Conservation (phyloP, 148 eudicot species). For the Polygonum maritimum region DNA sequence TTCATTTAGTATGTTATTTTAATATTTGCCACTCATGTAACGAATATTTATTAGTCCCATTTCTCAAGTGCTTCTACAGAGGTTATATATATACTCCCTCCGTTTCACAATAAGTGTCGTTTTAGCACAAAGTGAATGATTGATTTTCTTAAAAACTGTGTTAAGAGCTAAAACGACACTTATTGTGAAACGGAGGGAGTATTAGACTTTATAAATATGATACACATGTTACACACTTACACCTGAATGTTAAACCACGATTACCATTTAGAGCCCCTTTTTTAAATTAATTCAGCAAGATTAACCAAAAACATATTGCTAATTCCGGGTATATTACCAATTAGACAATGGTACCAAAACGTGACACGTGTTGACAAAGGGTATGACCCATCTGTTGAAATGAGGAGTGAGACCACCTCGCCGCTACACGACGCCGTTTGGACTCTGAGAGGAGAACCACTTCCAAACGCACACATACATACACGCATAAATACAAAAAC, state of each 20-base stretch:
- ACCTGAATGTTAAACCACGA: too few relatives aligned
- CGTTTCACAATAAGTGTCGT: too few relatives aligned
- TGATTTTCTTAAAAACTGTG: too few relatives aligned
- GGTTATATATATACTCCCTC: too few relatives aligned
- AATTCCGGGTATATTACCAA: not conserved
- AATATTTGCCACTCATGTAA: not conserved
- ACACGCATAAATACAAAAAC: not conserved
- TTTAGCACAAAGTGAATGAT: too few relatives aligned
- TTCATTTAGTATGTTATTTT: not conserved
- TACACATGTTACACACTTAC: too few relatives aligned
- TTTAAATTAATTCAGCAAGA: too few relatives aligned
- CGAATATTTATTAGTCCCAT: not conserved
- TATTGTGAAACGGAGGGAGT: too few relatives aligned
- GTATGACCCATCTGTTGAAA: not conserved
- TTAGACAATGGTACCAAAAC: not conserved
- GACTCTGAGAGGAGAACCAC: not conserved
- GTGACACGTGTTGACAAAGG: not conserved
- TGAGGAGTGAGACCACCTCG: not conserved
- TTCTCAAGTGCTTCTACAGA: too few relatives aligned
- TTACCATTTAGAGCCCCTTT: too few relatives aligned
- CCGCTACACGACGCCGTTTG: conserved; percentile 4
- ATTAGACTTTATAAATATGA: too few relatives aligned
- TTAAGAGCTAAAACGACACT: too few relatives aligned
- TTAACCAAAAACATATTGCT: not conserved
- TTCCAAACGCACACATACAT: not conserved